Conservation (phyloP, 1,284 basidiomycete genomes). For the Hemileccinum hortonii region DNA sequence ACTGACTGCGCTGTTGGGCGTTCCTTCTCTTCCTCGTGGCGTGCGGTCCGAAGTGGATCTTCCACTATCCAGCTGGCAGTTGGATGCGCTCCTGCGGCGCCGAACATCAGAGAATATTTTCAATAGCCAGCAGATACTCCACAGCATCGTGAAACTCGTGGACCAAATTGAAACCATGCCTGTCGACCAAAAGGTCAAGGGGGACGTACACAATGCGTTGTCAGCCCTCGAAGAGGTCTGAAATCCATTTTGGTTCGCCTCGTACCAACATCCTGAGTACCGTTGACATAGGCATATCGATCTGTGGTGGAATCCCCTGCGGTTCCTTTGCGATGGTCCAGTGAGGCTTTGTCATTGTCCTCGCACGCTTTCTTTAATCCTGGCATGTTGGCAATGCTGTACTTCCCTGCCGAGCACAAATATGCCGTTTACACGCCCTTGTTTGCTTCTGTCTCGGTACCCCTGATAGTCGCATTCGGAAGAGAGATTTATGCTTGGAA, state of each 20-base stretch:
- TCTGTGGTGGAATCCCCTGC: conserved; percentile 39
- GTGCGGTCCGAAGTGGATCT: conserved; percentile 32
- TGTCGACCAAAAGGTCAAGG: conserved; percentile 72
- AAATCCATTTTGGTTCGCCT: conserved; percentile 9
- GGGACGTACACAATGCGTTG: conserved; percentile 70
- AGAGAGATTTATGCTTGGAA: conserved; percentile 68
- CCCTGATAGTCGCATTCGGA: conserved; percentile 72
- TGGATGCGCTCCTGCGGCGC: conserved; percentile 72
- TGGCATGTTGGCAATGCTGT: conserved; percentile 91
- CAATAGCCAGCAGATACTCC: conserved; percentile 71
- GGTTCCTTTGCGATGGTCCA: conserved; percentile 59
- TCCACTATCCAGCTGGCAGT: conserved; percentile 68
- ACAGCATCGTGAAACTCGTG: conserved; percentile 80
- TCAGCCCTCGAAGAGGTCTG: conserved; percentile 69
- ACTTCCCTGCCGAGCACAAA: conserved; percentile 96
- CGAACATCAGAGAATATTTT: conserved; percentile 72
- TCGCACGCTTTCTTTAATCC: conserved; percentile 97
- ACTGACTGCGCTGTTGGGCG: conserved; percentile 75
- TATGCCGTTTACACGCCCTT: conserved; percentile 93
- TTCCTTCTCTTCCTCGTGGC: conserved; percentile 59
- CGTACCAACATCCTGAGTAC: conserved; percentile 1
- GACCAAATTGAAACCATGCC: conserved; percentile 89
- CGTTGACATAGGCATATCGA: conserved; percentile 24
- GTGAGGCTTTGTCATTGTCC: conserved; percentile 67
- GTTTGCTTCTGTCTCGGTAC: conserved; percentile 86